Evolutionary conservation across 1,284 basidiomycete species (phyloP).

Genomic region (Ustilago crameri): DNA sequence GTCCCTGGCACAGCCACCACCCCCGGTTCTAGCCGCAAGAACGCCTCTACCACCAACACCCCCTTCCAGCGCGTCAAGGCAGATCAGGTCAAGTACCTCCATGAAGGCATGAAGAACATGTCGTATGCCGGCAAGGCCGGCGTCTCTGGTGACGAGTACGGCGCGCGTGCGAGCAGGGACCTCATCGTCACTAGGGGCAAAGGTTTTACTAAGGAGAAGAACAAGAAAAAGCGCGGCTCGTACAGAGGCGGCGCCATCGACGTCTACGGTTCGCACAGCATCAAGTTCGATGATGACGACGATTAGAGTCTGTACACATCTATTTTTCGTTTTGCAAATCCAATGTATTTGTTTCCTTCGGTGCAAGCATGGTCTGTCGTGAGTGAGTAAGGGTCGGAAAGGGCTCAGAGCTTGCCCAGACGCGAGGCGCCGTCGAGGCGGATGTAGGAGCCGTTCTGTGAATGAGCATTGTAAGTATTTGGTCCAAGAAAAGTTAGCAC

Average conservation of each 20-base stretch:
- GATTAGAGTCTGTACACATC: slow-evolving; percentile 37
- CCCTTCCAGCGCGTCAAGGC: slow-evolving; percentile 84
- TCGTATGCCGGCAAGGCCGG: slow-evolving; percentile 80
- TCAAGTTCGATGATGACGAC: slow-evolving; percentile 67
- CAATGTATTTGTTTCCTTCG: neutral
- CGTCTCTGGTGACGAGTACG: slow-evolving; percentile 78
- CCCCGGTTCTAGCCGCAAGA: slow-evolving; percentile 9
- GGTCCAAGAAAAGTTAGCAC: neutral
- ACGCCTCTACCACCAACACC: slow-evolving; percentile 31
- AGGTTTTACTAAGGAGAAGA: slow-evolving; percentile 97
- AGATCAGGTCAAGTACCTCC: slow-evolving; percentile 73
- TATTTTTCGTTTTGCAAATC: neutral
- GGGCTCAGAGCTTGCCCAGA: slow-evolving; percentile 61
- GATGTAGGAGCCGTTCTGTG: slow-evolving; percentile 57
- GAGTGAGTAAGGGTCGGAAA: slow-evolving; percentile 69
- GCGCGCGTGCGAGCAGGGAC: slow-evolving; percentile 84
- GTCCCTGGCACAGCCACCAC: slow-evolving; percentile 4
- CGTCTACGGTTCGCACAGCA: slow-evolving; percentile 59
- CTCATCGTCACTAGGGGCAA: slow-evolving; percentile 91
- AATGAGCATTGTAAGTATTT: neutral
- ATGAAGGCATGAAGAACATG: slow-evolving; percentile 80
- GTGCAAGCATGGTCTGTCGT: neutral
- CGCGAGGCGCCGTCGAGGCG: slow-evolving; percentile 64
- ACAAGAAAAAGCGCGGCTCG: slow-evolving; percentile 94
- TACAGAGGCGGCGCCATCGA: slow-evolving; percentile 68